phyloP scores from a whole-genome alignment of 2,329 filamentous ascomycete genomes.

The Penicillium sp. region DNA sequence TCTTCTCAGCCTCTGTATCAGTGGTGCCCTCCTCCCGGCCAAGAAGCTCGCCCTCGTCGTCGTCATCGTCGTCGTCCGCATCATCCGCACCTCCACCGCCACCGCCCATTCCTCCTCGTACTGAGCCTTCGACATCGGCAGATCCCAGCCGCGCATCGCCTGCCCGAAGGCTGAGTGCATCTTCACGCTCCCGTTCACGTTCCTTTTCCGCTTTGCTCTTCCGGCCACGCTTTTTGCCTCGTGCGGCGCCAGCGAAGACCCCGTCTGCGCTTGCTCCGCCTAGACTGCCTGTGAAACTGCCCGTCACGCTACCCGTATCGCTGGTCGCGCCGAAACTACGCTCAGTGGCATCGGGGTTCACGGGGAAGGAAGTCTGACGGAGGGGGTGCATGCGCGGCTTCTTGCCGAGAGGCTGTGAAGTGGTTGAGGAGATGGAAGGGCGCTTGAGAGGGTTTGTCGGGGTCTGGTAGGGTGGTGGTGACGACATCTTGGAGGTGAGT shows the following conservation, averaged over 20 bases:
- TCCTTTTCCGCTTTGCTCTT: conserved; percentile 42
- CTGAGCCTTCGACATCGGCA: conserved; percentile 35
- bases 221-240: conserved; percentile 36
- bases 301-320: conserved; percentile 43
- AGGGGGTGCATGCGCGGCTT: conserved; percentile 46
- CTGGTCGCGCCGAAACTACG: conserved; percentile 34
- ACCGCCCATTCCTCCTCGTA: conserved; percentile 30
- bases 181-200: conserved; percentile 33
- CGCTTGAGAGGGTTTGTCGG: conserved; percentile 41
- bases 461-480: conserved; percentile 33
- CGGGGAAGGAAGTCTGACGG: conserved; percentile 48
- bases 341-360: conserved; percentile 30
- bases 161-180: conserved; percentile 29
- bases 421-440: conserved; percentile 40
- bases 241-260: conserved; percentile 30
- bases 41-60: conserved; percentile 47
- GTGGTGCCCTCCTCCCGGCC: conserved; percentile 45
- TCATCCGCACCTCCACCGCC: conserved; percentile 46
- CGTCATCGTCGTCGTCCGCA: conserved; percentile 51
- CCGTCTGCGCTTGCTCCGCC: conserved; percentile 39
- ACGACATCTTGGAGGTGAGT: conserved; percentile 34
- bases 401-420: conserved; percentile 32
- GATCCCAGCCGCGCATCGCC: conserved; percentile 31
- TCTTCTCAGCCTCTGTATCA: conserved; percentile 53
- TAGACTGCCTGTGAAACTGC: conserved; percentile 44